A percentile compares a stretch with the other conserved stretches of the same genome.
These are phyloP conservation scores for Ashbya aceris DNA, from an alignment of 1,139 yeast species.

Conservation along the genomic window DNA sequence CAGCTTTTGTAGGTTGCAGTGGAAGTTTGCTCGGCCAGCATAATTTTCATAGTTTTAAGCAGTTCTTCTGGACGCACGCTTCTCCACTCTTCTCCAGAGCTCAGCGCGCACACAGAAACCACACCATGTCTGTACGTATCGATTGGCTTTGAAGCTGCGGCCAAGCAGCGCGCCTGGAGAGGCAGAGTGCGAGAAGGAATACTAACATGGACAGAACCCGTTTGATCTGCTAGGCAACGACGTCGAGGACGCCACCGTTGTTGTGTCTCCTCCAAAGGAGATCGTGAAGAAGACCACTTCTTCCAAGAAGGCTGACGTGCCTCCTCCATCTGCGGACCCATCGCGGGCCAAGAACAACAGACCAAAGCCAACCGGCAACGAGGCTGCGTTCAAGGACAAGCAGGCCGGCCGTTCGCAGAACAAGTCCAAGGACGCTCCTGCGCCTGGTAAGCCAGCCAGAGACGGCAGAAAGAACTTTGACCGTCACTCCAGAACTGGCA, in stretches of 20 bases:
- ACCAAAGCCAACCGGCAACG: conserved; percentile 72
- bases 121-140: too few relatives aligned
- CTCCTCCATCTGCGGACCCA: conserved; percentile 78
- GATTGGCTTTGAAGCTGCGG: too few relatives aligned
- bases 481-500: conserved; percentile 80
- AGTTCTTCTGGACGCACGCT: too few relatives aligned
- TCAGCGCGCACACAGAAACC: too few relatives aligned
- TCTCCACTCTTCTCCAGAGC: too few relatives aligned
- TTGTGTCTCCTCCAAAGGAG: conserved; percentile 52
- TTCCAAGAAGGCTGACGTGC: conserved; percentile 78
- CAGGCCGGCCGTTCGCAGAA: conserved; percentile 55
- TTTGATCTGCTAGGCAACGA: conserved; percentile 60
- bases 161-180: too few relatives aligned
- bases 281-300: conserved; percentile 76
- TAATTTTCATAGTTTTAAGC: too few relatives aligned
- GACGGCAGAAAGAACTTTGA: conserved; percentile 51
- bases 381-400: conserved; percentile 77
- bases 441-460: conserved; percentile 46
- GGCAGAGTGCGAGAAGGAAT: too few relatives aligned
- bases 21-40: too few relatives aligned
- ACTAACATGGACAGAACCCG: conserved; percentile 32
- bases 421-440: conserved; percentile 50
- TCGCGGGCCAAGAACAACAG: conserved; percentile 68
- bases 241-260: conserved; percentile 59
- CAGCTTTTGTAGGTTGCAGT: too few relatives aligned